phyloP scores from a whole-genome alignment of 805 yeast species.

The Barnettozyma salicaria region DNA sequence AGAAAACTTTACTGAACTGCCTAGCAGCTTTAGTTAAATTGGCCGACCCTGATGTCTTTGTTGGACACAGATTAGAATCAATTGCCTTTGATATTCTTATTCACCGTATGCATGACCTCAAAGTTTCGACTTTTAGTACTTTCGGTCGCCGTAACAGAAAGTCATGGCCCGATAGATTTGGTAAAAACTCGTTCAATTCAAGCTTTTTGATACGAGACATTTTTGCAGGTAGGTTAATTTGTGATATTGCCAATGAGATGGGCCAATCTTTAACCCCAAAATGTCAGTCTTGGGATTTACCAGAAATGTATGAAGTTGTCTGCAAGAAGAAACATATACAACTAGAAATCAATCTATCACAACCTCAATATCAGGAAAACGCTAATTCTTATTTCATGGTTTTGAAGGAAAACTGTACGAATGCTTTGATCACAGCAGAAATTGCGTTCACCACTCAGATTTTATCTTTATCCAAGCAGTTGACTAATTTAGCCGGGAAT shows the following conservation, averaged over 20 bases:
- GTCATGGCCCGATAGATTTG: constrained; percentile 72
- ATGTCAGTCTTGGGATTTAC: constrained; percentile 90
- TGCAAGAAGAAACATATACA: constrained; percentile 58
- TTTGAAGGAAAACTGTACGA: constrained; percentile 57
- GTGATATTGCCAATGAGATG: constrained; percentile 92
- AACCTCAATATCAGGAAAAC: constrained; percentile 59
- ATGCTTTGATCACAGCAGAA: constrained; percentile 67
- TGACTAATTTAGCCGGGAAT: constrained; percentile 92
- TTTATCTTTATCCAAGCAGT: constrained; percentile 80
- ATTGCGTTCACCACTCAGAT: constrained; percentile 81
- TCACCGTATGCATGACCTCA: constrained; percentile 71
- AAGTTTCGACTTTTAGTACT: constrained; percentile 70
- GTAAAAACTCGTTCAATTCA: constrained; percentile 44
- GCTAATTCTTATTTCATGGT: constrained; percentile 63
- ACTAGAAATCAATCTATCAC: constrained; percentile 68
- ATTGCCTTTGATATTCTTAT: constrained; percentile 73
- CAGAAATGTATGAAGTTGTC: constrained; percentile 83
- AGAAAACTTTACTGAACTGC: constrained; percentile 66
- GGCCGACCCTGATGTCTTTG: constrained; percentile 84
- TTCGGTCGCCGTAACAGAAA: constrained; percentile 79
- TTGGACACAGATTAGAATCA: constrained; percentile 83
- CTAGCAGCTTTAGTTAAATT: constrained; percentile 62
- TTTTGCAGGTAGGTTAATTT: constrained; percentile 77
- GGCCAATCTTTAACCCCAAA: constrained; percentile 88
- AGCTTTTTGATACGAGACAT: constrained; percentile 59